A percentile compares a stretch with the other conserved stretches of the same genome.
These are phyloP conservation scores for Ogataea ramenticola DNA, from an alignment of 805 yeast genomes.

Conservation along the genomic window DNA sequence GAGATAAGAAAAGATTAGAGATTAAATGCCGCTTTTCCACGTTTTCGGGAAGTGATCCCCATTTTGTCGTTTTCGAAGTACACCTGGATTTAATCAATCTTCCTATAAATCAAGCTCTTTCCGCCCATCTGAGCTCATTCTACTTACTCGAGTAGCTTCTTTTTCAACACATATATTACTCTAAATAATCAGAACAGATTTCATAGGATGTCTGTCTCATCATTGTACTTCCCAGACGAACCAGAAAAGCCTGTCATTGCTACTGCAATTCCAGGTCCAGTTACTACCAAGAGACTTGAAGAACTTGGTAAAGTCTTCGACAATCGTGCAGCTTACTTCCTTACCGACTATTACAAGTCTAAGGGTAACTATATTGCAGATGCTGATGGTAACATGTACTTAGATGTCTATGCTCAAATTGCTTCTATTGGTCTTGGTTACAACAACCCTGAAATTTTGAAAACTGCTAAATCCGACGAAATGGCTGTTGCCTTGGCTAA, in stretches of 20 bases:
- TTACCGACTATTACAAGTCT: conserved; percentile 59
- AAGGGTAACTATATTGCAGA: conserved; percentile 59
- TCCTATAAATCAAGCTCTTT: not conserved
- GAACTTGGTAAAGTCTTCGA: conserved; percentile 45
- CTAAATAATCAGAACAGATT: too few relatives aligned
- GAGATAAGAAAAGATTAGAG: not conserved
- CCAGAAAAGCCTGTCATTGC: conserved; percentile 39
- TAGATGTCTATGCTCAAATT: conserved; percentile 68
- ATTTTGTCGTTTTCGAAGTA: not conserved
- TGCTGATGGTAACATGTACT: conserved; percentile 53
- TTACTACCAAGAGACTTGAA: conserved; percentile 28
- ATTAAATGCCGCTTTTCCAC: not conserved
- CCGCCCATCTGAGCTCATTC: not conserved
- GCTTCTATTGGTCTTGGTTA: conserved; percentile 67
- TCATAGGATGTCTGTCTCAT: conserved; percentile 23
- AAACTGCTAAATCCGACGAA: conserved; percentile 50
- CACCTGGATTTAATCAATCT: not conserved
- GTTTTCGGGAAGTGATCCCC: conserved; percentile 1
- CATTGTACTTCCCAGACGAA: conserved; percentile 36
- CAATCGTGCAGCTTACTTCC: conserved; percentile 54
- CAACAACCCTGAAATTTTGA: conserved; percentile 57
- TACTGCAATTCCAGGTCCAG: conserved; percentile 44
- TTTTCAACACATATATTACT: too few relatives aligned
- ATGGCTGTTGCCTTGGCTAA: conserved; percentile 60
- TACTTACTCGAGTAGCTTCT: too few relatives aligned